These are phyloP conservation scores for Lobosporangium transversale DNA, from an alignment of 192 early-diverging fungal species.

Conservation along the genomic window DNA sequence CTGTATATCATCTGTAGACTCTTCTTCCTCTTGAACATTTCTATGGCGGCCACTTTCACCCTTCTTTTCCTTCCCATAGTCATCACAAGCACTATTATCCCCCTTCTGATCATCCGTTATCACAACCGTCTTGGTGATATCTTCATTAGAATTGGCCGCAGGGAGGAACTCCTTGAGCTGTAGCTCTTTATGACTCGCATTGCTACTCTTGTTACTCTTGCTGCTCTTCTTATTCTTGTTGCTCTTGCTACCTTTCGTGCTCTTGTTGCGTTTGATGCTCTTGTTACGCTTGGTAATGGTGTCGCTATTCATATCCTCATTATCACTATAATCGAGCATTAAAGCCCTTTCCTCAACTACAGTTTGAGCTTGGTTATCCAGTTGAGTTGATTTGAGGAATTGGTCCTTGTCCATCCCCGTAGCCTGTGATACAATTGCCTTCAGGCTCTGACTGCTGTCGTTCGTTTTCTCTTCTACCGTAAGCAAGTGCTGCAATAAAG, in stretches of 20 bases:
- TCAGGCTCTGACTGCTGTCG: constrained; percentile 13
- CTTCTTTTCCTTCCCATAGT: neutral
- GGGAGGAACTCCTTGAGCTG: constrained; percentile 3
- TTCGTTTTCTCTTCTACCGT: too few relatives aligned
- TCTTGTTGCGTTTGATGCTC: too few relatives aligned
- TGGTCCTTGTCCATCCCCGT: neutral
- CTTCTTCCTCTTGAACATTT: constrained; percentile 16
- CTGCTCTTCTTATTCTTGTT: too few relatives aligned
- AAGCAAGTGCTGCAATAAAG: constrained; percentile 16
- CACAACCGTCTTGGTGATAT: constrained; percentile 14
- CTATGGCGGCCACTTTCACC: neutral
- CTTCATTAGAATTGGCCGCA: constrained; percentile 18
- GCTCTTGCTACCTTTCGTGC: too few relatives aligned
- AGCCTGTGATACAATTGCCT: constrained; percentile 6
- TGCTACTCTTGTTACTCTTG: neutral
- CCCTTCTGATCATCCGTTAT: neutral
- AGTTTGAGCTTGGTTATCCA: neutral
- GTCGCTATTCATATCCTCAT: too few relatives aligned
- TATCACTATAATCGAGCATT: neutral
- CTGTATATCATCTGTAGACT: neutral
- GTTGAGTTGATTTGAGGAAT: neutral
- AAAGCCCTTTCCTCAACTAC: neutral
- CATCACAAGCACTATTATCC: neutral
- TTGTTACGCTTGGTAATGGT: too few relatives aligned
- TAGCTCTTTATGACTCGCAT: neutral